Percentiles rank a stretch among this genome's conserved stretches.
Evolutionary conservation across 2,329 filamentous ascomycete genomes (phyloP).

Genomic region (Pestalotiopsis sp.): DNA sequence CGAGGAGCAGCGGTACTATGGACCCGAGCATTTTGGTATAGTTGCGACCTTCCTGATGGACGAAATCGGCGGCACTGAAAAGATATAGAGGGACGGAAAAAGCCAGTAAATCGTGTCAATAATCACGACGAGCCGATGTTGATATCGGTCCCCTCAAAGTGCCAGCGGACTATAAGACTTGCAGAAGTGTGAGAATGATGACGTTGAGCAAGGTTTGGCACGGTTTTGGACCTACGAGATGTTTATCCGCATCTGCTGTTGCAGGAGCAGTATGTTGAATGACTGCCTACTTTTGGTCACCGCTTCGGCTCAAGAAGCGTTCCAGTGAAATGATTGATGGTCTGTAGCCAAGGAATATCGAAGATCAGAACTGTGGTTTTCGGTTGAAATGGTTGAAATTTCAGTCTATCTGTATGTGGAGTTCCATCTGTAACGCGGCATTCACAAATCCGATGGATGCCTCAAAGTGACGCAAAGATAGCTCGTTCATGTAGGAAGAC

Average conservation of each 20-base stretch:
- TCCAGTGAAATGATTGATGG: background rate
- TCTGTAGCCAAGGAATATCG: background rate
- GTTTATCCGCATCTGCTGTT: background rate
- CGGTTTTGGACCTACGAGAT: background rate
- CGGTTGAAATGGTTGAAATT: background rate
- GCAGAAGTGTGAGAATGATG: background rate
- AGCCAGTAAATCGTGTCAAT: too few species aligned
- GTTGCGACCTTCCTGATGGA: background rate
- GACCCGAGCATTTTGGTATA: background rate
- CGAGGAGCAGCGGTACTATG: background rate
- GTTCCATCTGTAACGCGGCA: background rate
- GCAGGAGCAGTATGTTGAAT: background rate
- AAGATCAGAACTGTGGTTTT: background rate
- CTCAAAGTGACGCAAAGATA: background rate
- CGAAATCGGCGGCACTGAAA: background rate
- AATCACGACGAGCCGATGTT: background rate
- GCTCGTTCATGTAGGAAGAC: background rate
- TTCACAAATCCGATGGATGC: background rate
- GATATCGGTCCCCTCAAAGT: background rate
- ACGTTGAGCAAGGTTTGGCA: background rate
- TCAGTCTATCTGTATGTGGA: background rate
- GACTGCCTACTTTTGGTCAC: background rate
- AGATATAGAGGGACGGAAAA: background rate
- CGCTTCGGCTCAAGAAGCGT: background rate
- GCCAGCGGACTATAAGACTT: background rate